Evolutionary conservation across 2,329 filamentous ascomycete genomes (phyloP).

Genomic region (Fusarium drepaniforme): DNA sequence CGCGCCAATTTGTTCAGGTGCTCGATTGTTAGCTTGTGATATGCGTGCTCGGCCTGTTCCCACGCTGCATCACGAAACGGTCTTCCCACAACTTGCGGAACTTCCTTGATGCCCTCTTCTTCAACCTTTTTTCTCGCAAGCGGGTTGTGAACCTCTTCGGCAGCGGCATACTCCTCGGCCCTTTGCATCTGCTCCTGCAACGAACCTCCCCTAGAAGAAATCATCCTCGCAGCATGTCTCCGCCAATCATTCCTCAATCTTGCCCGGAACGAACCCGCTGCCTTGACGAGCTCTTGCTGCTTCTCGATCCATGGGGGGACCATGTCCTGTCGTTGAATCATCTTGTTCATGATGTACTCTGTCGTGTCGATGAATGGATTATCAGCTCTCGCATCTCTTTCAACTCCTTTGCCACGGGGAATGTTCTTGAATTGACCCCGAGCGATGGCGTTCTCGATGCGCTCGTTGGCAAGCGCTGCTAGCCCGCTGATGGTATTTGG

Average conservation of each 20-base stretch:
- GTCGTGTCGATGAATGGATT: constrained; percentile 96
- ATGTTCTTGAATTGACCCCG: constrained; percentile 90
- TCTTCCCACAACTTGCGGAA: constrained; percentile 49
- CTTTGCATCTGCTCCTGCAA: constrained; percentile 78
- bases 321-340: constrained; percentile 95
- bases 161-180: constrained; percentile 80
- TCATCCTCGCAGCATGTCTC: constrained; percentile 82
- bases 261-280: constrained; percentile 76
- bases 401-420: constrained; percentile 81
- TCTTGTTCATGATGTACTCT: constrained; percentile 98
- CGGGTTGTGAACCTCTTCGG: constrained; percentile 77
- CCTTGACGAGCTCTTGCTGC: constrained; percentile 86
- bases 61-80: constrained; percentile 86
- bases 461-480: constrained; percentile 85
- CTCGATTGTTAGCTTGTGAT: constrained; percentile 80
- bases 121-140: constrained; percentile 55
- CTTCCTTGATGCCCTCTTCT: constrained; percentile 42
- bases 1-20: constrained; percentile 85
- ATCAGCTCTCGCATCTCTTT: constrained; percentile 83
- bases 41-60: constrained; percentile 78
- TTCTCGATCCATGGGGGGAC: constrained; percentile 99
- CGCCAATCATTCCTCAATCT: constrained; percentile 87
- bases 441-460: constrained; percentile 94
- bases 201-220: constrained; percentile 81
- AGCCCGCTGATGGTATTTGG: constrained; percentile 84